Evolutionary conservation across 495 filamentous ascomycete genomes (phyloP).

Genomic region (Trichoderma parareesei): DNA sequence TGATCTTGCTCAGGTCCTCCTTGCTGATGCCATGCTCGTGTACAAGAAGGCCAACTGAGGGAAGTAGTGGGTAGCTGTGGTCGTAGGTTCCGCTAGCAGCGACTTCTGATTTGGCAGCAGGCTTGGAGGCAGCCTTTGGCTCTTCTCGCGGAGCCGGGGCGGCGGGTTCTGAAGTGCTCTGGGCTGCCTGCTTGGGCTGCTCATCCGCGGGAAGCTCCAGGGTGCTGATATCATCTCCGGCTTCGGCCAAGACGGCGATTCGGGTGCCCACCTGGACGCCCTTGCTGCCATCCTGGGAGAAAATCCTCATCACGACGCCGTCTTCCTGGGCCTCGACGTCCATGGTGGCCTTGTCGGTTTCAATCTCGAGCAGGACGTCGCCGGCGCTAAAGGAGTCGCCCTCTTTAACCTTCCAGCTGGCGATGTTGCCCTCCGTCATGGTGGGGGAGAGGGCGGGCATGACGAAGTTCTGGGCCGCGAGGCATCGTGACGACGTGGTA

Average conservation of each 20-base stretch:
- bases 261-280: slow-evolving; percentile 60
- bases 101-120: slow-evolving; percentile 17
- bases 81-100: slow-evolving; percentile 43
- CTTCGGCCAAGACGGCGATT: slow-evolving; percentile 70
- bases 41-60: slow-evolving; percentile 75
- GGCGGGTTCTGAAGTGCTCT: slow-evolving; percentile 22
- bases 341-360: slow-evolving; percentile 85
- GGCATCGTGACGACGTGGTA: slow-evolving; percentile 44
- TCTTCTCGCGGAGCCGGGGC: slow-evolving; percentile 18
- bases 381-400: slow-evolving; percentile 68
- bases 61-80: slow-evolving; percentile 72
- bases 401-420: slow-evolving; percentile 69
- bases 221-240: slow-evolving; percentile 61
- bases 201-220: slow-evolving; percentile 62
- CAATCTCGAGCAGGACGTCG: slow-evolving; percentile 77
- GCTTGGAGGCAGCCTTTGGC: slow-evolving; percentile 14
- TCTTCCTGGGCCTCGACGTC: slow-evolving; percentile 86
- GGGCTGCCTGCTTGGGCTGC: slow-evolving; percentile 28
- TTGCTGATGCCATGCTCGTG: slow-evolving; percentile 64
- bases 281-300: slow-evolving; percentile 61
- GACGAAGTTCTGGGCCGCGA: slow-evolving; percentile 68
- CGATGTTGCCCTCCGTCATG: slow-evolving; percentile 81
- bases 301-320: slow-evolving; percentile 70
- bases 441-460: slow-evolving; percentile 85
- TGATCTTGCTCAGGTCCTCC: slow-evolving; percentile 69